Percentiles rank a stretch among this genome's conserved stretches.
Evolutionary conservation across 1,284 basidiomycete genomes (phyloP).

Genomic region (Trichosporon faecale): DNA sequence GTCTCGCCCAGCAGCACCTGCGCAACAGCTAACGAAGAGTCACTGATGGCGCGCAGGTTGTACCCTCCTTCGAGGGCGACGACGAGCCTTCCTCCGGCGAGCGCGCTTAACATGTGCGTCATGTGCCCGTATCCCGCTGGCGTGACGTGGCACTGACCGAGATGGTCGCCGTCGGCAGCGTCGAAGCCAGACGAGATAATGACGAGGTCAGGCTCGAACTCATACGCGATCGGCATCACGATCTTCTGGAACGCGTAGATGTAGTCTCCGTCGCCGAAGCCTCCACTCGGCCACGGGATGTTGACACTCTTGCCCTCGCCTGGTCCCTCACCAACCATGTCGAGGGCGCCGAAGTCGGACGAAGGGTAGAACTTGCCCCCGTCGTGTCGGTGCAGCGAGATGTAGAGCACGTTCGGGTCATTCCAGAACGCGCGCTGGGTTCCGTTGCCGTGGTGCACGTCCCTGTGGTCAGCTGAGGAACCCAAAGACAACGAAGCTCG

Average conservation of each 20-base stretch:
- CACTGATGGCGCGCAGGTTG: conserved; percentile 82
- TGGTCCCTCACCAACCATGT: conserved; percentile 75
- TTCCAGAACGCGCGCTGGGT: conserved; percentile 94
- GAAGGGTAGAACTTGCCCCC: conserved; percentile 88
- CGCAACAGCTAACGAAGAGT: conserved; percentile 81
- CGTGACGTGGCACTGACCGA: conserved; percentile 85
- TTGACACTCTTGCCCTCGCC: conserved; percentile 91
- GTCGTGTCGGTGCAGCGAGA: conserved; percentile 94
- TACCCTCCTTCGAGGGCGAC: conserved; percentile 98
- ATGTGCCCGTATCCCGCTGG: conserved; percentile 97
- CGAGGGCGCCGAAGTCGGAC: conserved; percentile 79
- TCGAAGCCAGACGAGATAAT: conserved; percentile 99
- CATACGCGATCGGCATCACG: conserved; percentile 94
- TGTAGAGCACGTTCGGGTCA: conserved; percentile 86
- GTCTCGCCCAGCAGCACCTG: conserved; percentile 79
- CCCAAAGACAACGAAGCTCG: neutral
- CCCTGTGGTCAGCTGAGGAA: conserved; percentile 59
- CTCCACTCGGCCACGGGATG: conserved; percentile 85
- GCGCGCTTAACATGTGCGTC: conserved; percentile 90
- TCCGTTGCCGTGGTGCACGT: conserved; percentile 98
- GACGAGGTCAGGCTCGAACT: conserved; percentile 93
- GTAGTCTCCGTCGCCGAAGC: conserved; percentile 94
- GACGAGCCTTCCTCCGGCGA: conserved; percentile 84
- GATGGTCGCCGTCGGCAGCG: conserved; percentile 85
- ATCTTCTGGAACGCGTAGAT: conserved; percentile 93